phyloP scores from a whole-genome alignment of 805 yeast species.

The Candida silvicultrix region DNA sequence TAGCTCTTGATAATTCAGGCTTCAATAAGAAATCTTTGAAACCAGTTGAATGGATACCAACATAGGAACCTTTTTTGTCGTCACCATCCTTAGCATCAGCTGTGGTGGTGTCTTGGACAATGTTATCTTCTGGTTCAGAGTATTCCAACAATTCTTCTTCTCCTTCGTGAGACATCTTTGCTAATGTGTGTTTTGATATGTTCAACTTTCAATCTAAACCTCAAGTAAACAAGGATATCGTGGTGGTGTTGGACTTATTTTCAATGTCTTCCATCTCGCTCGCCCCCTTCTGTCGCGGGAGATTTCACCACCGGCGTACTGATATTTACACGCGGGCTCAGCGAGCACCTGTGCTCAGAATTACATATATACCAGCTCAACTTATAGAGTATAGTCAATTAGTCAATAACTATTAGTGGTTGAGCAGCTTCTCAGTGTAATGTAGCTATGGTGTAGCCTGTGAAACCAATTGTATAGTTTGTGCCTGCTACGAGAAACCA shows the following conservation, averaged over 20 bases:
- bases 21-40: slow-evolving; percentile 95
- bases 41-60: slow-evolving; percentile 97
- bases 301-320: too few species aligned
- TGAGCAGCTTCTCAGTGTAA: too few species aligned
- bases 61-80: slow-evolving; percentile 94
- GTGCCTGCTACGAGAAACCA: too few species aligned
- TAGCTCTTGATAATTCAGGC: slow-evolving; percentile 95
- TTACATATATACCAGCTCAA: neutral
- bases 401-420: too few species aligned
- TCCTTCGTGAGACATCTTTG: slow-evolving; percentile 82
- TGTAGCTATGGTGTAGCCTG: too few species aligned
- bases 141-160: slow-evolving; percentile 99
- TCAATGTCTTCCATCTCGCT: neutral
- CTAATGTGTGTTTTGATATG: neutral
- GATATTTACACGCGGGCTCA: neutral
- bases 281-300: neutral
- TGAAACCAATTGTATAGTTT: too few species aligned
- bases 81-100: slow-evolving; percentile 46
- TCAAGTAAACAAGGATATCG: neutral
- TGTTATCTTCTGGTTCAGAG: slow-evolving; percentile 96
- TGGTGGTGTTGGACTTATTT: neutral
- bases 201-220: neutral
- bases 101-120: slow-evolving; percentile 45
- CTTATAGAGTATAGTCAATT: too few species aligned
- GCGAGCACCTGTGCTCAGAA: neutral